Conservation (phyloP, 2,329 filamentous ascomycete species). For the Scedosporium aurantiacum region DNA sequence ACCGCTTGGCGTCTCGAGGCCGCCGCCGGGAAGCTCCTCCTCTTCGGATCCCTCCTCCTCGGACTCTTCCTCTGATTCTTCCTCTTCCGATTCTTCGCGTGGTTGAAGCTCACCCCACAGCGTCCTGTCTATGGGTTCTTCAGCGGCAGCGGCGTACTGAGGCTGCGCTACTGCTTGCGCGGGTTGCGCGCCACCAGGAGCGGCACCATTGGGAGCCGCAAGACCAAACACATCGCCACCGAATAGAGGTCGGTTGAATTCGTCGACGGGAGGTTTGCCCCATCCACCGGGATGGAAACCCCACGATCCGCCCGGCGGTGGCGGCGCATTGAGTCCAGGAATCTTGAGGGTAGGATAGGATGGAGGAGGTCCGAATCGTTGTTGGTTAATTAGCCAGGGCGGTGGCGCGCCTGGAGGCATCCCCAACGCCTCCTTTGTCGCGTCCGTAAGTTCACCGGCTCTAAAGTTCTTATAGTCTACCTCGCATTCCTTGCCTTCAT, state of each 20-base stretch:
- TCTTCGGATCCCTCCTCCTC: slow-evolving; percentile 53
- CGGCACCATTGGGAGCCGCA: slow-evolving; percentile 30
- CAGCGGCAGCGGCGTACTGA: slow-evolving; percentile 37
- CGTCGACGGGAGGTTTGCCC: slow-evolving; percentile 90
- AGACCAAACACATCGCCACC: slow-evolving; percentile 93
- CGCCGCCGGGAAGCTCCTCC: slow-evolving; percentile 50
- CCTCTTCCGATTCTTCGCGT: slow-evolving; percentile 62
- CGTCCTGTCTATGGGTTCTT: slow-evolving; percentile 74
- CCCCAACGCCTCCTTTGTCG: slow-evolving; percentile 81
- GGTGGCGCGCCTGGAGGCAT: slow-evolving; percentile 89
- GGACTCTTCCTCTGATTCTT: slow-evolving; percentile 61
- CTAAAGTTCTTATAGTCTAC: slow-evolving; percentile 85
- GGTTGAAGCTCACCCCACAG: slow-evolving; percentile 89
- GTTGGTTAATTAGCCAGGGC: slow-evolving; percentile 95
- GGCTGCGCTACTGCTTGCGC: slow-evolving; percentile 24
- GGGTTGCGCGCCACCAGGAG: slow-evolving; percentile 23
- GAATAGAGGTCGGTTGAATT: slow-evolving; percentile 81
- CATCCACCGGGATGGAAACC: slow-evolving; percentile 93
- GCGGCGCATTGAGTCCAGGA: slow-evolving; percentile 85
- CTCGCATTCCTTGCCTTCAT: slow-evolving; percentile 96
- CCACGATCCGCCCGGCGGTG: slow-evolving; percentile 81
- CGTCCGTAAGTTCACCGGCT: slow-evolving; percentile 80
- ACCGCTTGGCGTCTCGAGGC: slow-evolving; percentile 63
- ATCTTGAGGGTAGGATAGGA: slow-evolving; percentile 95
- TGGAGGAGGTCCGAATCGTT: slow-evolving; percentile 83